These are phyloP conservation scores for Teunomyces cretensis DNA, from an alignment of 805 yeast genomes.

Conservation along the genomic window DNA sequence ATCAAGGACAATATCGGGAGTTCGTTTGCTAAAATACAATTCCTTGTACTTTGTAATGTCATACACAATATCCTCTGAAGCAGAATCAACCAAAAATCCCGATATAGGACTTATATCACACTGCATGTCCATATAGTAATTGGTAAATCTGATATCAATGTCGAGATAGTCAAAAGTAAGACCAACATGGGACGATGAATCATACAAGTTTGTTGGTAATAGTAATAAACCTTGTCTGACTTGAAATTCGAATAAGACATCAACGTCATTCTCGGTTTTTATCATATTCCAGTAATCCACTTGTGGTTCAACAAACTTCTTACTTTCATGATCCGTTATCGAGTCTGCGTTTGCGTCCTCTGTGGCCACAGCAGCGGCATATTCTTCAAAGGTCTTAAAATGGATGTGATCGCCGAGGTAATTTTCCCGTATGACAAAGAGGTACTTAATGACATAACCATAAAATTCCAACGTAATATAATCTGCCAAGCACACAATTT, in stretches of 20 bases:
- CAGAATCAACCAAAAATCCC: slow-evolving; percentile 32
- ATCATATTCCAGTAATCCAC: slow-evolving; percentile 38
- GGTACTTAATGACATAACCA: slow-evolving; percentile 75
- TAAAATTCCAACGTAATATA: slow-evolving; percentile 68
- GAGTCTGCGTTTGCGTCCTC: slow-evolving; percentile 2
- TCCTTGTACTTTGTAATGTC: slow-evolving; percentile 23
- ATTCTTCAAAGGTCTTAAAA: slow-evolving; percentile 86
- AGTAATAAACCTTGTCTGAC: slow-evolving; percentile 70
- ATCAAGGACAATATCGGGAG: slow-evolving; percentile 45
- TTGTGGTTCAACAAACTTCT: slow-evolving; percentile 6
- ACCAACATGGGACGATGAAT: slow-evolving; percentile 58
- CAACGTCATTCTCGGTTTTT: slow-evolving; percentile 69
- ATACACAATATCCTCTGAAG: slow-evolving; percentile 20
- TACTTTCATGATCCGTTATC: background rate
- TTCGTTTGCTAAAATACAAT: slow-evolving; percentile 6
- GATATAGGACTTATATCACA: slow-evolving; percentile 63
- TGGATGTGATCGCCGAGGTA: slow-evolving; percentile 86
- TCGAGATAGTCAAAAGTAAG: slow-evolving; percentile 64
- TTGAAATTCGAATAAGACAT: slow-evolving; percentile 69
- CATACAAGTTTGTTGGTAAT: slow-evolving; percentile 72
- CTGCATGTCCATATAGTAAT: slow-evolving; percentile 91
- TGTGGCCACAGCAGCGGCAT: slow-evolving; percentile 30
- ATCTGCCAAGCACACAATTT: slow-evolving; percentile 63
- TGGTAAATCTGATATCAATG: slow-evolving; percentile 81
- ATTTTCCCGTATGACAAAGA: slow-evolving; percentile 77